phyloP scores from a whole-genome alignment of 495 filamentous ascomycete species.

The Clavariopsis aquatica region DNA sequence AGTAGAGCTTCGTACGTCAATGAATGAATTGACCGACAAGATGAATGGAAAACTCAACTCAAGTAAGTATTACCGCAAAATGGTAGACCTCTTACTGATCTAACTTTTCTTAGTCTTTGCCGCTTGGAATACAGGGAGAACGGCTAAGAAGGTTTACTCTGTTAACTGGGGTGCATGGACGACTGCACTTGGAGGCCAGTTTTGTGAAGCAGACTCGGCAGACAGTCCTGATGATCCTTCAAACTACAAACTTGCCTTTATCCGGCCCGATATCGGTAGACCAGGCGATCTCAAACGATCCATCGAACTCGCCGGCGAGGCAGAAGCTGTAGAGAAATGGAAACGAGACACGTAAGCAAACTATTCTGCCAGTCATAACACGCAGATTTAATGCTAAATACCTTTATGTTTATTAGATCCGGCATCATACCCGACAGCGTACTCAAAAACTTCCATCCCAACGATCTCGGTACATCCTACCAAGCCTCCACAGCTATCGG shows the following conservation, averaged over 20 bases:
- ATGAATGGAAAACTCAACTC: neutral
- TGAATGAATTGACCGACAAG: neutral
- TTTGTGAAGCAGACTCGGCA: slow-evolving; percentile 4
- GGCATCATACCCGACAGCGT: slow-evolving; percentile 6
- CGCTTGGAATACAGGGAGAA: neutral
- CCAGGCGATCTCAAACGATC: too few relatives aligned
- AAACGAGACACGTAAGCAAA: neutral
- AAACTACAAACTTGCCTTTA: slow-evolving; percentile 3
- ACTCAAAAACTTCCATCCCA: slow-evolving; percentile 4
- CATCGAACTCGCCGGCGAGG: neutral
- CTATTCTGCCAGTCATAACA: neutral
- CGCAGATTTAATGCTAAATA: too few relatives aligned
- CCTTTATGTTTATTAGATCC: too few relatives aligned
- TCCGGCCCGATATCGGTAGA: slow-evolving; percentile 1
- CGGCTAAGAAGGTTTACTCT: neutral
- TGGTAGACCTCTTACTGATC: neutral
- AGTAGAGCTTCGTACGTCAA: neutral
- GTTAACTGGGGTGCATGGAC: neutral
- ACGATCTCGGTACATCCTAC: neutral
- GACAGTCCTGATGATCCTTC: neutral
- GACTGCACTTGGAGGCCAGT: neutral
- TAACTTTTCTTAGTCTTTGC: neutral
- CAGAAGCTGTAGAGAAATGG: neutral
- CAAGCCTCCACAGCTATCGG: neutral
- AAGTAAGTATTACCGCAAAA: neutral